These are phyloP conservation scores for Leccinum disarticulatum DNA, from an alignment of 768 basidiomycete genomes.

Conservation along the genomic window DNA sequence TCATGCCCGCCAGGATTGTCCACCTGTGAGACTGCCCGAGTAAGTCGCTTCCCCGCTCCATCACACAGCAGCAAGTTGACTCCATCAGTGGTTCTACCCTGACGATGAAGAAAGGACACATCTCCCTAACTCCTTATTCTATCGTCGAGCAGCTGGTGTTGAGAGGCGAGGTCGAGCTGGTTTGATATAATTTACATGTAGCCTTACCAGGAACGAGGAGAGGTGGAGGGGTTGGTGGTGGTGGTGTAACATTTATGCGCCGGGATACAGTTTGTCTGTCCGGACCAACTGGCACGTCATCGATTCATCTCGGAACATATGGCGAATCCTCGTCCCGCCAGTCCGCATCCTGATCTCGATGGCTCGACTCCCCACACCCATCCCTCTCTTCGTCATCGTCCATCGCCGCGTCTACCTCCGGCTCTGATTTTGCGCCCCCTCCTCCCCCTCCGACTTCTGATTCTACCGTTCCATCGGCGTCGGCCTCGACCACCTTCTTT, in stretches of 20 bases:
- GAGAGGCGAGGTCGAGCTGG: conserved; percentile 73
- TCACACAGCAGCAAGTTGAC: not conserved
- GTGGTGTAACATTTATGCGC: conserved; percentile 13
- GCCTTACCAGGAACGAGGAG: conserved; percentile 6
- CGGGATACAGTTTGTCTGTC: conserved; percentile 9
- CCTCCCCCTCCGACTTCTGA: conserved; percentile 27
- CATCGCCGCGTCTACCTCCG: conserved; percentile 35
- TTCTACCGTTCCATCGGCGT: conserved; percentile 34
- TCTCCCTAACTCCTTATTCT: conserved; percentile 75
- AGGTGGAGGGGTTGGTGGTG: not conserved
- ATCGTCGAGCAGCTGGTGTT: conserved; percentile 73
- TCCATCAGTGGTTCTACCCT: conserved; percentile 61
- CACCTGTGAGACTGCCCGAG: conserved; percentile 68
- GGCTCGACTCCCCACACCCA: conserved; percentile 36
- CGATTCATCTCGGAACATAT: conserved; percentile 39
- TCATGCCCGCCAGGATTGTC: conserved; percentile 71
- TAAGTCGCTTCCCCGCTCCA: conserved; percentile 35
- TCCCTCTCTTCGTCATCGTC: conserved; percentile 47
- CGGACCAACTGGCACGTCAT: not conserved
- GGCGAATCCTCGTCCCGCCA: conserved; percentile 46
- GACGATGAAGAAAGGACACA: conserved; percentile 78
- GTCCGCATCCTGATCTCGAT: conserved; percentile 44
- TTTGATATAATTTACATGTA: conserved; percentile 42
- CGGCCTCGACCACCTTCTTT: conserved; percentile 40
- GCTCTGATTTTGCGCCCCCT: conserved; percentile 38